Evolutionary conservation across 805 yeast genomes (phyloP), one percentile per base, ranked within the genome.

Genomic region (Metschnikowia santaceciliae): DNA sequence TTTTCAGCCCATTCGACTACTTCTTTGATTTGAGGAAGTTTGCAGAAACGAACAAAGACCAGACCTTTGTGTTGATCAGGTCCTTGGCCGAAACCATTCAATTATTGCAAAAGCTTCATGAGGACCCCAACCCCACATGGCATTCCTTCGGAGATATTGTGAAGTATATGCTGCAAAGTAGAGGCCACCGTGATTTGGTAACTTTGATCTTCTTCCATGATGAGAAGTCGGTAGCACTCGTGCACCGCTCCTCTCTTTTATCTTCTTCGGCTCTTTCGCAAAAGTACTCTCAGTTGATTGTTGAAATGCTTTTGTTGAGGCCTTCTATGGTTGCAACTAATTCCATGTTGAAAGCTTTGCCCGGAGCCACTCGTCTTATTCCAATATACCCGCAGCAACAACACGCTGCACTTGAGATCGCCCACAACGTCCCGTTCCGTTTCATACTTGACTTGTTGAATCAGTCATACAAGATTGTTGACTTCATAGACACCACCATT

Each of bases 381-480:
- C 49, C 43, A n/a, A 32, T 45, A 17, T 50, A 42, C 39, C 32
- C 55, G 3, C 53, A 50, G 14, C 35, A 44, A 33, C 57, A 49
- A 34, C 49, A 39, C 6, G 30, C 45, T 1, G 60, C 59, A 14
- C 55, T 44, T 26, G 52, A 48, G 10, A 34, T 54, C 8, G 56
- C 58, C 8, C 50, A 45, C 15, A 51, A 33, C 11, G 42, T 36
- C 4, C 61, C 61, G 0, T 51, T 55, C 26, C 48, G 46, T 13
- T 53, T 53, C 32, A 40, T 53, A 3, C 32, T 54, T 13, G 61
- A 58, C 33, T 34, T 55, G 22, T 49, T 56, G 22, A 54, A 56
- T 32, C 61, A 56, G n/a, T 42, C 46, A 1, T 30, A 40, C 20
- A 46, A 45, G 15, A 32, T 44, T 7, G 14, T 36, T 15, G 47